Evolutionary conservation across 2,329 filamentous ascomycete species (phyloP), one percentile per base, ranked within the genome.

Genomic region (Sclerotinia trifoliorum): DNA sequence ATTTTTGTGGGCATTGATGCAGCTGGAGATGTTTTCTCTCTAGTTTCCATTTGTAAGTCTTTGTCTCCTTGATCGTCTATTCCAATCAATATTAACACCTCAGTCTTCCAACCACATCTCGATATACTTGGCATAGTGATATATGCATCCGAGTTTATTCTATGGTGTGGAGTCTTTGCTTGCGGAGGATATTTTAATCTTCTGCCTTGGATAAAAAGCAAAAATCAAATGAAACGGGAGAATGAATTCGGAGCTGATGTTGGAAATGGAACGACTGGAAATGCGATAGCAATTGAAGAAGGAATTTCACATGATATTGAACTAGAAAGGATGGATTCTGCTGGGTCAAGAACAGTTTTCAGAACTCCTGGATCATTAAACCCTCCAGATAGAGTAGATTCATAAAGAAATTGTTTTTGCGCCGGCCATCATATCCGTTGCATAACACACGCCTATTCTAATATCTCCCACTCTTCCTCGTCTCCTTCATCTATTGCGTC

Each of bases 1-100:
- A 79, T 90, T 2, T 92, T 92, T 71, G 88, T 90, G 0, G 86
- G 81, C 1, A 89, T 92, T 55, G 89, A 92, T 77, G 89, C 88
- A 0, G 81, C 86, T 0, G 89, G 89, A 0, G 89, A 92, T 75
- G 75, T 92, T 4, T 88, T 88, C 66, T 91, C 88, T 0, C 79
- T 92, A 0, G 75, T 88, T 3, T 89, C 88, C 0, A 80, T 92
- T 21, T 79, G 79, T 81, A 70, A 69, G 79, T 77, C 49, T 21
- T 35, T 42, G 46, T 26, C 29, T 51, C 17, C 46, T 57, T 10
- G 15, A n/a, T 26, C 6, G 21, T 21, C 15, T 15, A 29, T 44
- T 51, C 2, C 10, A 8, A 32, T 21, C n/a, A 35, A 29, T 21
- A 39, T 52, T 66, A 17, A 70, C 32, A 44, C 15, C 49, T 21